These are phyloP conservation scores for Myriosclerotinia duriaeana DNA, from an alignment of 2,329 filamentous ascomycete genomes.

Conservation along the genomic window DNA sequence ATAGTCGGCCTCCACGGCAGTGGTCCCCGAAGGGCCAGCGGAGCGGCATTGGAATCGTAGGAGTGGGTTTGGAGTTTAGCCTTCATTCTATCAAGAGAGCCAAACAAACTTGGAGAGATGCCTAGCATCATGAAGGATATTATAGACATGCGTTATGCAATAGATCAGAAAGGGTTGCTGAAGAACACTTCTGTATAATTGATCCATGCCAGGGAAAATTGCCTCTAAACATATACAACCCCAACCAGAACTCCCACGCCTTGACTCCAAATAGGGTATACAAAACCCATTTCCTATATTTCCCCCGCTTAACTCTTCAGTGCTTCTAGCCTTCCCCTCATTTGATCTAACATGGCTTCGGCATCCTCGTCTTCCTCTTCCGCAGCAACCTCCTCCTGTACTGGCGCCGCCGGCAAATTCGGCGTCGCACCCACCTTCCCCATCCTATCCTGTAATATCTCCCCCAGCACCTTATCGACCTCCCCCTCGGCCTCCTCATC, in stretches of 20 bases:
- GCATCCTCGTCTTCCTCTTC: slow-evolving; percentile 80
- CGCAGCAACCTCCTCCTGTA: slow-evolving; percentile 53
- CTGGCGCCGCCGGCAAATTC: slow-evolving; percentile 51
- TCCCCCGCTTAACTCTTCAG: slow-evolving; percentile 68
- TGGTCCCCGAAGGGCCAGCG: too few relatives aligned
- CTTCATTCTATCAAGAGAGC: background rate
- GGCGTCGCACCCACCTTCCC: slow-evolving; percentile 63
- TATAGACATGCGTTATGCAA: background rate
- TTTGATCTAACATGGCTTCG: slow-evolving; percentile 88
- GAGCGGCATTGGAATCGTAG: too few relatives aligned
- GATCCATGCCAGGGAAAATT: background rate
- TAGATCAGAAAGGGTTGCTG: background rate
- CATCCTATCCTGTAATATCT: slow-evolving; percentile 81
- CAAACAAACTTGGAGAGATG: background rate
- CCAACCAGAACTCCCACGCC: slow-evolving; percentile 4
- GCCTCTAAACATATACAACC: slow-evolving; percentile 7
- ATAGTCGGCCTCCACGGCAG: too few relatives aligned
- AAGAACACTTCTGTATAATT: slow-evolving; percentile 2
- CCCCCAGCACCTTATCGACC: slow-evolving; percentile 88
- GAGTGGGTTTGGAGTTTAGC: too few relatives aligned
- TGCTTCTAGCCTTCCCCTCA: slow-evolving; percentile 87
- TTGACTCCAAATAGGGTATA: slow-evolving; percentile 16
- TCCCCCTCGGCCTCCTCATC: slow-evolving; percentile 77
- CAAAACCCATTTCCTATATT: background rate
- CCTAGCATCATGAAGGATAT: background rate